Conservation (phyloP, 495 filamentous ascomycete genomes). For the Xylaria cubensis region DNA sequence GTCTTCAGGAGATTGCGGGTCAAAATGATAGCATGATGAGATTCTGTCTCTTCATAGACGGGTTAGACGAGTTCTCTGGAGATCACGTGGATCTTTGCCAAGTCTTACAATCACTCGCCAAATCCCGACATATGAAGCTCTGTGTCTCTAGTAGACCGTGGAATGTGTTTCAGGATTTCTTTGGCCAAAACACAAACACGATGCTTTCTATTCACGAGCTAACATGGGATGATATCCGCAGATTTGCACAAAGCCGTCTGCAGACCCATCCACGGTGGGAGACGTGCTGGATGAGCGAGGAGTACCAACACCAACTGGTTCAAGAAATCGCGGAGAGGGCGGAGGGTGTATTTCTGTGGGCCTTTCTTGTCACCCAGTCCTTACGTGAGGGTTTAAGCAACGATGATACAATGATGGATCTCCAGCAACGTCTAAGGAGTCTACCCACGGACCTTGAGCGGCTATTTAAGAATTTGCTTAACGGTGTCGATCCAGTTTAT, state of each 20-base stretch:
- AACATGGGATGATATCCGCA: neutral
- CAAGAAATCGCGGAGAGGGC: neutral
- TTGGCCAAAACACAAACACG: neutral
- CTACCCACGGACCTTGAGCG: neutral
- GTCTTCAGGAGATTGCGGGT: neutral
- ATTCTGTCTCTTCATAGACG: neutral
- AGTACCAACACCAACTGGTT: neutral
- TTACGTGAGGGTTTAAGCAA: neutral
- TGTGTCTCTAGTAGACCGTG: conserved; percentile 7
- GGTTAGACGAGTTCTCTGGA: neutral
- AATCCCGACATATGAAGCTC: neutral
- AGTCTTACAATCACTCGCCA: neutral
- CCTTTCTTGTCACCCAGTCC: neutral
- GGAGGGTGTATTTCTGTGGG: neutral
- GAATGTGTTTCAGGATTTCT: conserved; percentile 1
- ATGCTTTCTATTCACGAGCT: neutral
- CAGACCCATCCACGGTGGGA: neutral
- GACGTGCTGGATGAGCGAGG: neutral
- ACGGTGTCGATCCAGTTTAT: neutral
- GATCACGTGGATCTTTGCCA: neutral
- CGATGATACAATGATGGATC: neutral
- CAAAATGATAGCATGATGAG: neutral
- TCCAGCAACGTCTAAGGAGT: neutral
- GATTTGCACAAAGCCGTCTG: neutral
- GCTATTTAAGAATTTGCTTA: neutral